These are phyloP conservation scores for Hypholoma sublateritium DNA, from an alignment of 768 basidiomycete genomes.

Conservation along the genomic window DNA sequence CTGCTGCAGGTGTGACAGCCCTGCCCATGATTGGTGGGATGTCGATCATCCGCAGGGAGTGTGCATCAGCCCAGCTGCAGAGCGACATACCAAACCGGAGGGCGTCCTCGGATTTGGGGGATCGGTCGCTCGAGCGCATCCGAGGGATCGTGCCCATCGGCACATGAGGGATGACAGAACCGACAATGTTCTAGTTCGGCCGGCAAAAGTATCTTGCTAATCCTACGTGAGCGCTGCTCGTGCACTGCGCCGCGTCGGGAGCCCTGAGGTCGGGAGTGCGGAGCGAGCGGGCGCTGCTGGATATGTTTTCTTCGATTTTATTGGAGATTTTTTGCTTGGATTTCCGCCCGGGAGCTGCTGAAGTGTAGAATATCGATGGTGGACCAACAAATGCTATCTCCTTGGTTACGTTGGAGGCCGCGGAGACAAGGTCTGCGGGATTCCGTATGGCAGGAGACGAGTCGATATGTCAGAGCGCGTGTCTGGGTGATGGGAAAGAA, in stretches of 20 bases:
- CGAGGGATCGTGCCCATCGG: conserved; percentile 6
- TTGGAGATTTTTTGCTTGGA: too few species aligned
- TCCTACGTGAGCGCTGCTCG: background rate
- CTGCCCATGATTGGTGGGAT: background rate
- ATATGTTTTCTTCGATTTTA: too few species aligned
- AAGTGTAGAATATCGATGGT: background rate
- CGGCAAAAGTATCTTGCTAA: background rate
- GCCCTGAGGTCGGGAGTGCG: too few species aligned
- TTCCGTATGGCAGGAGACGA: conserved; percentile 4
- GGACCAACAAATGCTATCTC: background rate
- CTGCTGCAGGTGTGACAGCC: background rate
- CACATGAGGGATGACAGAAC: background rate
- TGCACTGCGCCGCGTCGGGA: too few species aligned
- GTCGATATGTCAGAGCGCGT: conserved; percentile 2
- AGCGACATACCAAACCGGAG: background rate
- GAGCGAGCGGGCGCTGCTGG: too few species aligned
- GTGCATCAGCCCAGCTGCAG: conserved; percentile 10
- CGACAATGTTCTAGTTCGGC: background rate
- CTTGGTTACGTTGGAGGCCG: background rate
- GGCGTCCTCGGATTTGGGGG: conserved; percentile 13
- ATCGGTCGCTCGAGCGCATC: background rate
- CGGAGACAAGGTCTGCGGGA: conserved; percentile 2
- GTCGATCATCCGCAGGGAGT: background rate
- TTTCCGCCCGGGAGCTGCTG: background rate
- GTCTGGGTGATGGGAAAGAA: background rate